Evolutionary conservation across 331 rosid genomes (phyloP), one percentile per base, ranked within the genome.

Genomic region (Pyracantha coccinea): DNA sequence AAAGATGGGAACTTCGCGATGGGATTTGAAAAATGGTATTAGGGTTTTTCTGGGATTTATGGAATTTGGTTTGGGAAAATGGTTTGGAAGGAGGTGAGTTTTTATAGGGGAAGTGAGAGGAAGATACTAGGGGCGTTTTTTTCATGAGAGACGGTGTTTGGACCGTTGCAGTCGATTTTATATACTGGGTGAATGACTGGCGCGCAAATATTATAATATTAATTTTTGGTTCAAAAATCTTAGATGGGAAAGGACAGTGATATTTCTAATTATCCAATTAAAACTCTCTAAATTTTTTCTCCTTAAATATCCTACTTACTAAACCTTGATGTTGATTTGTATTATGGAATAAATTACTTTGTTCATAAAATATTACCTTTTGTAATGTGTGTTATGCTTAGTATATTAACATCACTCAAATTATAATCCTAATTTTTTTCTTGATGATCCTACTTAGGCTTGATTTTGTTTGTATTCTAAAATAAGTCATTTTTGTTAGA

Each of bases 131-230:
- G 77, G 69, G 77, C 77, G 61, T 2, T 9, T 59, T 23, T 73
- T 61, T 11, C 27, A 24, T 9, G 5, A 9, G 58, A 35, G 41
- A 8, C 44, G 4, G 44, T 2, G 13, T 0, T 8, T 57, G 75
- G 75, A 33, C 41, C 41, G 75, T 33, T 5, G 57, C 76, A 58
- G 76, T 73, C 4, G 76, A 11, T 73, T 73, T 8, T 35, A 41
- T 16, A 25, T 25, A 19, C 58, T 24, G 23, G 60, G 11, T 4
- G 0, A 29, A 1, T 44, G 69, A 41, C 45, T 73, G 69, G 47
- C 17, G 25, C 33, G 15, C 53, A 10, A 73, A 53, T 10, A 73
- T 9, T 25, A 15, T 60, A 44, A 73, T 73, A 73, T 35, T 2
- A 10, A 17, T 17, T 16, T 29, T 73, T 1, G 45, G 45, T 25